phyloP scores from a whole-genome alignment of 148 eudicot species.

The Beta vulgaris region DNA sequence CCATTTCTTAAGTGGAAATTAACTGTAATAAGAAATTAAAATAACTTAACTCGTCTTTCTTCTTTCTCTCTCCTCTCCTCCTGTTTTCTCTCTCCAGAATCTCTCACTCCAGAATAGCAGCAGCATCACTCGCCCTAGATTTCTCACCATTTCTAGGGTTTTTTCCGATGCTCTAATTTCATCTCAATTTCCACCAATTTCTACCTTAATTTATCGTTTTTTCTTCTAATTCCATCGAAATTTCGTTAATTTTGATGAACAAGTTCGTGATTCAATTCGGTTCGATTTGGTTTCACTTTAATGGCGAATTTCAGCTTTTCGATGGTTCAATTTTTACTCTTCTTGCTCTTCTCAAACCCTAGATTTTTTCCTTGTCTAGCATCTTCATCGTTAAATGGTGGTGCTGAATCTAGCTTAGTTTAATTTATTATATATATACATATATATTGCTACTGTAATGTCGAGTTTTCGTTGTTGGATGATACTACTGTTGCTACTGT shows the following conservation, averaged over 20 bases:
- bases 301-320: conserved; percentile 18
- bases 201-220: not conserved
- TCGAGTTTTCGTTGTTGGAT: not conserved
- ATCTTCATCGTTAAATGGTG: not conserved
- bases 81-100: not conserved
- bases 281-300: not conserved
- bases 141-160: conserved; percentile 24
- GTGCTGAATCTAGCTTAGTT: conserved; percentile 9
- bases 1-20: not conserved
- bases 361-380: not conserved
- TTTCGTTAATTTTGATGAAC: conserved; percentile 1
- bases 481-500: not conserved
- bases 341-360: conserved; percentile 22
- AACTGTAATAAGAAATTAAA: too few species aligned
- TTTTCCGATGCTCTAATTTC: conserved; percentile 16
- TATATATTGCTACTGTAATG: not conserved
- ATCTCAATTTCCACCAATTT: not conserved
- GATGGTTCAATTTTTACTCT: conserved; percentile 8
- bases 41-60: too few species aligned
- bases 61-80: not conserved
- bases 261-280: not conserved
- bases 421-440: not conserved
- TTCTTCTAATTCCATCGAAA: not conserved
- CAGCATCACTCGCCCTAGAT: too few species aligned
- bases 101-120: too few species aligned